Evolutionary conservation across 768 basidiomycete species (phyloP).

Genomic region (Mycena rosella): DNA sequence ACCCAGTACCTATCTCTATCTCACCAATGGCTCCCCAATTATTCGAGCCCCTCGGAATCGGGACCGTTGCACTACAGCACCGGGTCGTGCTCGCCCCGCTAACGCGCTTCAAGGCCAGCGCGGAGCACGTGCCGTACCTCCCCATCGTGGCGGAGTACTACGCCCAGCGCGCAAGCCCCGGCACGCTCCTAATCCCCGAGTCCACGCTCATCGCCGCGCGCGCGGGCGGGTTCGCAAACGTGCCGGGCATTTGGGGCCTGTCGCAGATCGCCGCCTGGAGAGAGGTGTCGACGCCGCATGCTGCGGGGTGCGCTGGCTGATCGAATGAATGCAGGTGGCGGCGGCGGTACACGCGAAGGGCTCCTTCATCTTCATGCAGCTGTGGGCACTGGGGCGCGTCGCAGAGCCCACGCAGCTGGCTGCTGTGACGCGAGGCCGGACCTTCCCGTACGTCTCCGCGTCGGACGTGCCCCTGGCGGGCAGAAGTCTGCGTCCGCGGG

Average conservation of each 20-base stretch:
- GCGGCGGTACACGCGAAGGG: slow-evolving; percentile 62
- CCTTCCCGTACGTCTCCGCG: slow-evolving; percentile 42
- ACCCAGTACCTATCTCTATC: slow-evolving; percentile 19
- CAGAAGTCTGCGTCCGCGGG: slow-evolving; percentile 33
- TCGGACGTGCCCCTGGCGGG: slow-evolving; percentile 38
- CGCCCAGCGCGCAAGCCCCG: slow-evolving; percentile 47
- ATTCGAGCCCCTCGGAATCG: slow-evolving; percentile 19
- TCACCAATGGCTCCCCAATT: slow-evolving; percentile 7
- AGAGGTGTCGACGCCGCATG: slow-evolving; percentile 38
- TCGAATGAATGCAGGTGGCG: slow-evolving; percentile 43
- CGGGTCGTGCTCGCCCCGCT: slow-evolving; percentile 49
- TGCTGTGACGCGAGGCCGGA: slow-evolving; percentile 39
- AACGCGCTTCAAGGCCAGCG: slow-evolving; percentile 47
- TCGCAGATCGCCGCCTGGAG: slow-evolving; percentile 60
- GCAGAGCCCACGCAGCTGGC: slow-evolving; percentile 41
- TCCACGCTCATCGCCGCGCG: slow-evolving; percentile 51
- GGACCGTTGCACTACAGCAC: slow-evolving; percentile 36
- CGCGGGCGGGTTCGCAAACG: slow-evolving; percentile 43
- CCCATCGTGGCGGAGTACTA: slow-evolving; percentile 47
- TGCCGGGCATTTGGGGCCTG: slow-evolving; percentile 56
- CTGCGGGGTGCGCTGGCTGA: slow-evolving; percentile 11
- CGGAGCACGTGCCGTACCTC: slow-evolving; percentile 41
- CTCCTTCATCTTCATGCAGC: slow-evolving; percentile 58
- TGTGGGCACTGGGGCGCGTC: slow-evolving; percentile 60
- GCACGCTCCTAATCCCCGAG: slow-evolving; percentile 57